Evolutionary conservation across 2,329 filamentous ascomycete genomes (phyloP).

Genomic region (Xylariales sp.): DNA sequence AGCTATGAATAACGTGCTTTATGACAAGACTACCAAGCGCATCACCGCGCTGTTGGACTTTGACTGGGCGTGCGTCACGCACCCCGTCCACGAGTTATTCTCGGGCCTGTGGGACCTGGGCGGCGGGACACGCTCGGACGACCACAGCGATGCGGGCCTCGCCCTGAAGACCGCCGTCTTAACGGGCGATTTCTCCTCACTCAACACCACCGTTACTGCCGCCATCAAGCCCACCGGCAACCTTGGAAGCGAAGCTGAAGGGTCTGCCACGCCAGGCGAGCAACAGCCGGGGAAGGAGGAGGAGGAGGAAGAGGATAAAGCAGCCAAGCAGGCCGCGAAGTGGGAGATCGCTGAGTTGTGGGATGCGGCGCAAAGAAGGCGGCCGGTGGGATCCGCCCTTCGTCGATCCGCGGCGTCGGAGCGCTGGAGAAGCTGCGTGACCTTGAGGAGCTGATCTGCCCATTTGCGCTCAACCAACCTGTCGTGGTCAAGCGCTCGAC

Average conservation of each 20-base stretch:
- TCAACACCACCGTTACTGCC: too few relatives aligned
- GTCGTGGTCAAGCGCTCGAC: too few relatives aligned
- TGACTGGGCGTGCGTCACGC: constrained; percentile 17
- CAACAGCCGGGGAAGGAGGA: too few relatives aligned
- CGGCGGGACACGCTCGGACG: constrained; percentile 7
- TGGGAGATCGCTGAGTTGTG: constrained; percentile 3
- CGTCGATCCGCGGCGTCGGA: constrained; percentile 1
- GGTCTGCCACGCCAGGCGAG: too few relatives aligned
- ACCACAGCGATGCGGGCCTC: too few relatives aligned
- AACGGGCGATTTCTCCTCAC: not conserved
- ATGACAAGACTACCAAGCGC: constrained; percentile 12
- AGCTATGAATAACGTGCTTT: constrained; percentile 22
- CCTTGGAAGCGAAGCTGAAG: too few relatives aligned
- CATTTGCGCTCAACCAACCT: constrained; percentile 5
- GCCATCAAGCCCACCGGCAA: too few relatives aligned
- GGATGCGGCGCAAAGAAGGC: constrained; percentile 1
- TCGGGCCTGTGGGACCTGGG: constrained; percentile 15
- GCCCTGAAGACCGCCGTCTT: not conserved
- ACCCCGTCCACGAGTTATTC: constrained; percentile 20
- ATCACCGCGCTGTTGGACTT: constrained; percentile 23
- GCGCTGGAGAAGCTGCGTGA: not conserved
- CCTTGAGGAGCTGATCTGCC: constrained; percentile 3
- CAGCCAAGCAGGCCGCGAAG: not conserved
- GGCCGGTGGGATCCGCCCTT: not conserved
- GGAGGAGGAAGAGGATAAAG: not conserved